These are phyloP conservation scores for Neurospora crassa DNA, from an alignment of 2,329 filamentous ascomycete genomes.

Conservation along the genomic window DNA sequence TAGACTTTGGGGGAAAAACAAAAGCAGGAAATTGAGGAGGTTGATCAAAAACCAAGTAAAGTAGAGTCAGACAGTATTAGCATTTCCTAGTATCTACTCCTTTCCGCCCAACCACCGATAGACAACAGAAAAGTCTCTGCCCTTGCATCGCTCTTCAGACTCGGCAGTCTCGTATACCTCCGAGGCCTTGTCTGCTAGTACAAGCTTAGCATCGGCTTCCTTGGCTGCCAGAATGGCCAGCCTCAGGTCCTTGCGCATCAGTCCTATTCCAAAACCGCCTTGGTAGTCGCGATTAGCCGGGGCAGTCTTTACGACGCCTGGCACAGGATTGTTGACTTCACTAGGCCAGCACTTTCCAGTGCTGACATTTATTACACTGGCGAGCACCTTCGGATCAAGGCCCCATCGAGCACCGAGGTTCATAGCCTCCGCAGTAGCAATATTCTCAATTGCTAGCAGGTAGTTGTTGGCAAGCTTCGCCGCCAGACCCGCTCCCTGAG, in stretches of 20 bases:
- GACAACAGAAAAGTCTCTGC: slow-evolving; percentile 73
- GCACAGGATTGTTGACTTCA: slow-evolving; percentile 91
- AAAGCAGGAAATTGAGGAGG: neutral
- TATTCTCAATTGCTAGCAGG: slow-evolving; percentile 87
- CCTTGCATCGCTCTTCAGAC: slow-evolving; percentile 49
- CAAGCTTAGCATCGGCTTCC: slow-evolving; percentile 56
- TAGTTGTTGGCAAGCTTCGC: slow-evolving; percentile 98
- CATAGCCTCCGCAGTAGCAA: slow-evolving; percentile 57
- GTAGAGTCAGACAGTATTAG: neutral
- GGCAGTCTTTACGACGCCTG: slow-evolving; percentile 66
- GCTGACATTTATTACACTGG: slow-evolving; percentile 82
- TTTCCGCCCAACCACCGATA: slow-evolving; percentile 60
- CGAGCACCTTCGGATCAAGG: slow-evolving; percentile 55
- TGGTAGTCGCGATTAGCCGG: slow-evolving; percentile 68
- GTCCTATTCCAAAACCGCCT: slow-evolving; percentile 65
- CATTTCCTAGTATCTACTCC: slow-evolving; percentile 23
- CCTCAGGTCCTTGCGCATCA: slow-evolving; percentile 74
- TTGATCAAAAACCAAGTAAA: neutral
- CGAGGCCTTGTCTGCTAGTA: slow-evolving; percentile 52
- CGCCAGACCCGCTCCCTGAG: slow-evolving; percentile 74
- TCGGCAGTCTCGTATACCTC: slow-evolving; percentile 61
- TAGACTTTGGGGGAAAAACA: neutral
- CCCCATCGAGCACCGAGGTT: slow-evolving; percentile 54
- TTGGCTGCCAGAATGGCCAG: slow-evolving; percentile 64
- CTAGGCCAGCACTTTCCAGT: slow-evolving; percentile 95